phyloP scores from a whole-genome alignment of 2,329 filamentous ascomycete genomes.

The Iodosphaeria phyllophila region DNA sequence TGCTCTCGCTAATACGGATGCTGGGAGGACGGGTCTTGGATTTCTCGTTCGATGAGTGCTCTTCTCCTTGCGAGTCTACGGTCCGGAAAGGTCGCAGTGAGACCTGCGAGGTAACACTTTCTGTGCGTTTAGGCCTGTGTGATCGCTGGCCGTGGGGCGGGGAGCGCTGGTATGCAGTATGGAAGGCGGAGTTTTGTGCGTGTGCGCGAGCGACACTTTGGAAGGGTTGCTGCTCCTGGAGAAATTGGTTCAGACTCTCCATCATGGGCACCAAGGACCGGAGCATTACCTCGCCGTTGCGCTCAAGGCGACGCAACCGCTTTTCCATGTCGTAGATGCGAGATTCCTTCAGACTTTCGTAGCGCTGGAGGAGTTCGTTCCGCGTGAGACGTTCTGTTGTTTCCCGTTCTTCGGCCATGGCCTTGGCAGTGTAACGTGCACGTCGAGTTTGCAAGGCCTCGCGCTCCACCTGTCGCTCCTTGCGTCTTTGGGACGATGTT shows the following conservation, averaged over 20 bases:
- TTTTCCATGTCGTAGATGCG: conserved; percentile 27
- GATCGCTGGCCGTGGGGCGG: too few relatives aligned
- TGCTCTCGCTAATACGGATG: too few relatives aligned
- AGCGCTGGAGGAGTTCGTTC: conserved; percentile 16
- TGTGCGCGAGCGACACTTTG: conserved; percentile 1
- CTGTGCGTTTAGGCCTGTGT: too few relatives aligned
- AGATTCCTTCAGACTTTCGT: conserved; percentile 21
- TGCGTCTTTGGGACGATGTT: conserved; percentile 5
- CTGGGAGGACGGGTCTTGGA: too few relatives aligned
- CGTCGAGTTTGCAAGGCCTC: conserved; percentile 5
- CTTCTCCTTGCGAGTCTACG: too few relatives aligned
- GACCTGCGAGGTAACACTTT: too few relatives aligned
- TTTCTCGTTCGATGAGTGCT: too few relatives aligned
- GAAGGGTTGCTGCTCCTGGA: conserved; percentile 12
- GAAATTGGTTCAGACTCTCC: conserved; percentile 19
- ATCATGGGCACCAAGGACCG: conserved; percentile 24
- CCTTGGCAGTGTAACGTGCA: conserved; percentile 10
- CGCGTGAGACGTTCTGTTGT: conserved; percentile 6
- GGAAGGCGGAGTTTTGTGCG: not conserved
- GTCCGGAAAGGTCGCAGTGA: too few relatives aligned
- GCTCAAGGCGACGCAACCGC: conserved; percentile 25
- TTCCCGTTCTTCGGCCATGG: conserved; percentile 9
- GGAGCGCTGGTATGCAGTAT: too few relatives aligned
- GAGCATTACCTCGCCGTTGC: conserved; percentile 25
- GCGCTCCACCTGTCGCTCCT: conserved; percentile 5